Base-by-base conservation (phyloP, 306 rosid genomes). In the Crataegus laevigata region DNA sequence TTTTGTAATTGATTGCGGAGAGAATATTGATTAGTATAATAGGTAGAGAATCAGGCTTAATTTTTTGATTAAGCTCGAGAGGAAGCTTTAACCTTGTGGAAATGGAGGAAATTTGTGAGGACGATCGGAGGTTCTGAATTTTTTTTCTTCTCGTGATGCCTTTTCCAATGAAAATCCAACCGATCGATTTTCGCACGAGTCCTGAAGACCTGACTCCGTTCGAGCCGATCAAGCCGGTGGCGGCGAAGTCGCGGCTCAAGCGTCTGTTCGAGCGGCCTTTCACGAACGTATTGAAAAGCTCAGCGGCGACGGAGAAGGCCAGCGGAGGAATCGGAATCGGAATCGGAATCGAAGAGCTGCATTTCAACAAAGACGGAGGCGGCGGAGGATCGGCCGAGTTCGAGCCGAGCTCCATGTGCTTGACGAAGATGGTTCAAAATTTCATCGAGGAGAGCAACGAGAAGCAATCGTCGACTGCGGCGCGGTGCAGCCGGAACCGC, bases 371-470 rank as follows among this genome's bases (percentile, higher is more conserved):
- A 70, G 93, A 84, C 13, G 78, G 69, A 11, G 78, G 71, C 66
- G 42, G 24, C 21, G 65, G 65, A 30, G 82, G 79, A 59, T 68
- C 69, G 40, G 60, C 36, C 24, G 91, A 87, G 73, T 81, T 89
- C 7, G 97, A 94, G 68, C 97, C 97, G 61, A 90, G 88, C 63
- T 91, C 98, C 0, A 63, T 78, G 40, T 86, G 97, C 86, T 57
- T 94, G 79, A 85, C 89, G 61, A 91, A 81, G 69, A 94, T 94
- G 98, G 98, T 94, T 63, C 92, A 80, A 80, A 90, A 75, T 75
- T 94, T 90, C 85, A 88, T 94, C 13, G 98, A 94, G 75, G 97
- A 86, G 63, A 84, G 73, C 76, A 86, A 68, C 82, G 98, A 91
- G 82, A 94, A 83, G 76, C 84, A 79, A 25, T 68, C 83, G 11